Percentiles rank a stretch among this genome's conserved stretches.
phyloP scores from a whole-genome alignment of 176 grass and related monocot species.

The Poa pratensis region DNA sequence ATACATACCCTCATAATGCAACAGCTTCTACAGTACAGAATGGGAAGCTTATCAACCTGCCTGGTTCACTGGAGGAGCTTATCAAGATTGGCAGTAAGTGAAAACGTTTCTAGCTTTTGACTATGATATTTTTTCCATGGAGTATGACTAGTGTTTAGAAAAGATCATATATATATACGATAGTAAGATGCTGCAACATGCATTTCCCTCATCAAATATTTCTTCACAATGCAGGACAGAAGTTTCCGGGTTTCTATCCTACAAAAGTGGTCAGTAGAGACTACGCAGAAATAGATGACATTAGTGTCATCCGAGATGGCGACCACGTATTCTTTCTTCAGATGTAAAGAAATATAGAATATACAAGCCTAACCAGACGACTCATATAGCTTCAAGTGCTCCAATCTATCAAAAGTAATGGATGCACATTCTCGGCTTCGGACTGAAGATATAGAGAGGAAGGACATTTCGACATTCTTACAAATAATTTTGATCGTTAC shows the following conservation, averaged over 20 bases:
- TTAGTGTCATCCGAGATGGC: slow-evolving; percentile 76
- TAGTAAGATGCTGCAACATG: background rate
- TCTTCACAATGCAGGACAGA: slow-evolving; percentile 61
- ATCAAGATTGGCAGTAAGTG: slow-evolving; percentile 78
- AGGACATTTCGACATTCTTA: slow-evolving; percentile 10
- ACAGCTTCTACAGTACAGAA: slow-evolving; percentile 44
- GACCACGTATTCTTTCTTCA: slow-evolving; percentile 82
- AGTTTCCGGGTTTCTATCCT: slow-evolving; percentile 68
- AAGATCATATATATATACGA: slow-evolving; percentile 8
- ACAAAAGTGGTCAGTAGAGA: slow-evolving; percentile 75
- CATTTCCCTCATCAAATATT: slow-evolving; percentile 29
- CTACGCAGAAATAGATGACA: slow-evolving; percentile 92
- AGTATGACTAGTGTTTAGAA: background rate
- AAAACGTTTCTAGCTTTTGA: slow-evolving; percentile 17
- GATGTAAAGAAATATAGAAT: slow-evolving; percentile 38
- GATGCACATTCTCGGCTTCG: background rate
- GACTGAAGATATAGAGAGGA: slow-evolving; percentile 38
- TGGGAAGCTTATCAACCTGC: slow-evolving; percentile 85
- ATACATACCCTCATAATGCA: slow-evolving; percentile 42
- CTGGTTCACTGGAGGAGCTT: slow-evolving; percentile 77
- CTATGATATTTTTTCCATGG: background rate
- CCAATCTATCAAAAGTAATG: slow-evolving; percentile 24
- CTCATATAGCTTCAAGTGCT: background rate
- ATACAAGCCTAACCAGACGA: slow-evolving; percentile 35
- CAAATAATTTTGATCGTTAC: slow-evolving; percentile 32